phyloP scores from a whole-genome alignment of 805 yeast species.

The Yarrowia keelungensis region DNA sequence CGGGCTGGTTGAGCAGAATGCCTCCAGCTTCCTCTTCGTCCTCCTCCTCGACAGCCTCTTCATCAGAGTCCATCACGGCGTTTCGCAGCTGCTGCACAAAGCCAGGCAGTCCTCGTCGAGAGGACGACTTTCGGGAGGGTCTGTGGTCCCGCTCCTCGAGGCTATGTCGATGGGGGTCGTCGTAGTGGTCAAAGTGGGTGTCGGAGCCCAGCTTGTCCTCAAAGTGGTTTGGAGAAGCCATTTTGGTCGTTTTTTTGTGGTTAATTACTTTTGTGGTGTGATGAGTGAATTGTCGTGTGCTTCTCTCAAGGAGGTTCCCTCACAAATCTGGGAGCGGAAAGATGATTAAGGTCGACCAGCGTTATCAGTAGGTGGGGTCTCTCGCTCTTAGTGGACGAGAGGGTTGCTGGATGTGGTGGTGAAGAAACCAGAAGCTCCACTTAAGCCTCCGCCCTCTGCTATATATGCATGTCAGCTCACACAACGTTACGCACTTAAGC shows the following conservation, averaged over 20 bases:
- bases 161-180: constrained; percentile 35
- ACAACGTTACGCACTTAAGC: constrained; percentile 4
- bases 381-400: constrained; percentile 40
- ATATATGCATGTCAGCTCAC: constrained; percentile 22
- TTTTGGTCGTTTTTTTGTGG: neutral
- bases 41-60: constrained; percentile 41
- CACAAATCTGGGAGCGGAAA: constrained; percentile 37
- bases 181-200: constrained; percentile 35
- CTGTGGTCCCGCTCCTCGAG: constrained; percentile 37
- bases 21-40: constrained; percentile 41
- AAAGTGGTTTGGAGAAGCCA: constrained; percentile 31
- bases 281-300: constrained; percentile 19
- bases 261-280: neutral
- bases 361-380: constrained; percentile 17
- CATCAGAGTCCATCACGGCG: constrained; percentile 40
- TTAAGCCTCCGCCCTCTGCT: constrained; percentile 7
- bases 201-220: constrained; percentile 35
- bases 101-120: constrained; percentile 37
- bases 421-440: constrained; percentile 11
- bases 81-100: constrained; percentile 37
- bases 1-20: constrained; percentile 42
- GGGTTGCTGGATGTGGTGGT: constrained; percentile 33
- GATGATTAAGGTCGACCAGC: constrained; percentile 35
- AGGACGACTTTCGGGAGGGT: constrained; percentile 33
- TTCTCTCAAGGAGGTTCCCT: constrained; percentile 39